These are phyloP conservation scores for Annulohypoxylon bovei DNA, from an alignment of 495 filamentous ascomycete genomes.

Conservation along the genomic window DNA sequence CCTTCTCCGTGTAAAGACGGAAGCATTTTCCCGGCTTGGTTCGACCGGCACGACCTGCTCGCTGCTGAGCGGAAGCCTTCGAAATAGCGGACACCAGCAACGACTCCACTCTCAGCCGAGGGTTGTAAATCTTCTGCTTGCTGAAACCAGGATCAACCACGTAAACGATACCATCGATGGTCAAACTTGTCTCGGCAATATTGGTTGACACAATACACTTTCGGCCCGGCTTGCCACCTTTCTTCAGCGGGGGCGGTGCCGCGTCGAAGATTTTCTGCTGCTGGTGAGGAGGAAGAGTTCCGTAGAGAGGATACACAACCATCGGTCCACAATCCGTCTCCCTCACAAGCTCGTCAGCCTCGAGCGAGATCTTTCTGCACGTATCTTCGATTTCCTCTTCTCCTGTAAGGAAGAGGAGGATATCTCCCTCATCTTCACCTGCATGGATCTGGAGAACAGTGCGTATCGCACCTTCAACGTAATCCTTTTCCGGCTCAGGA, in stretches of 20 bases:
- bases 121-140: constrained; percentile 99
- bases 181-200: constrained; percentile 96
- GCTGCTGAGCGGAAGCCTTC: constrained; percentile 97
- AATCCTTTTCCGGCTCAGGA: constrained; percentile 93
- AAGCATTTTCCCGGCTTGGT: constrained; percentile 98
- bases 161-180: constrained; percentile 99
- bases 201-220: constrained; percentile 97
- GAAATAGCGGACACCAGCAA: constrained; percentile 95
- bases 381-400: constrained; percentile 99
- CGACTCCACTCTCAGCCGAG: constrained; percentile 94
- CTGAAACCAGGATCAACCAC: constrained; percentile 99
- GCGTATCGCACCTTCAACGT: constrained; percentile 92
- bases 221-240: constrained; percentile 86
- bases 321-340: constrained; percentile 92
- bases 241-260: constrained; percentile 74
- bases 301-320: constrained; percentile 92
- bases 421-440: constrained; percentile 90
- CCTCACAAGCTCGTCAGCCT: constrained; percentile 88
- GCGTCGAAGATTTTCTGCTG: constrained; percentile 96
- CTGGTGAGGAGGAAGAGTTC: constrained; percentile 87
- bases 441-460: constrained; percentile 97
- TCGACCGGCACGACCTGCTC: constrained; percentile 98
- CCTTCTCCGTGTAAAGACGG: constrained; percentile 92
- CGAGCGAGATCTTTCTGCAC: constrained; percentile 85
- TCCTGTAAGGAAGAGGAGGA: constrained; percentile 94